Base-by-base conservation (phyloP, 1,139 yeast species). In the Pichia sp. region DNA sequence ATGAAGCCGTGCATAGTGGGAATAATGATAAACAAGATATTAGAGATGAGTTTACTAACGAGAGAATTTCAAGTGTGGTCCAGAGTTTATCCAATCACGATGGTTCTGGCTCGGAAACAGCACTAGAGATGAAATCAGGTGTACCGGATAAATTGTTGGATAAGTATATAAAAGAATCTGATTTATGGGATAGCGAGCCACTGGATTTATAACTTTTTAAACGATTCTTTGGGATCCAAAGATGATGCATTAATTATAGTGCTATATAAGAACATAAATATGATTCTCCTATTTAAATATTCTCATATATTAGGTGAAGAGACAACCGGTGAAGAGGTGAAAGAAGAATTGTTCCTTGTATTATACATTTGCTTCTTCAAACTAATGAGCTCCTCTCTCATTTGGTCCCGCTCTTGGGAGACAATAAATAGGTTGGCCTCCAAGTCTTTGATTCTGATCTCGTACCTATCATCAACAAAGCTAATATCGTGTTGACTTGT, bases 381-480 rank as follows among this genome's bases (percentile, higher is more conserved):
- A 1, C 74, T 64, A 34, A 82, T 70, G n/a, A 84, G 80, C 58
- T 77, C 83, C 38, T 84, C 85, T 64, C 87, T 85, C 68, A 88
- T 74, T 63, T 84, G 87, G 66, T 90, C 95, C 62, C 95, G 80
- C 71, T 90, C 97, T 70, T 89, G 93, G 63, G 84, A 85, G 64
- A 86, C 77, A 59, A 90, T 86, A 63, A 80, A 87, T 64, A 90
- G 75, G 67, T 89, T 96, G 2, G 96, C 96, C 64, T 89, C 88
- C 64, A 90, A 74, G 64, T 90, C 96, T 64, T 87, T 84, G 48
- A 90, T 78, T 69, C 85, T 88, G 75, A 89, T 76, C 61, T 85
- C 87, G 65, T 79, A 85, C 62, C 87, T 92, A 44, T 89, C 89
- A 61, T 78, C 80, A 49, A 75, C 74, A 16, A 56, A 47, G 38